Evolutionary conservation across 2,329 filamentous ascomycete species (phyloP), one percentile per base, ranked within the genome.

Genomic region (Epichloe typhina): DNA sequence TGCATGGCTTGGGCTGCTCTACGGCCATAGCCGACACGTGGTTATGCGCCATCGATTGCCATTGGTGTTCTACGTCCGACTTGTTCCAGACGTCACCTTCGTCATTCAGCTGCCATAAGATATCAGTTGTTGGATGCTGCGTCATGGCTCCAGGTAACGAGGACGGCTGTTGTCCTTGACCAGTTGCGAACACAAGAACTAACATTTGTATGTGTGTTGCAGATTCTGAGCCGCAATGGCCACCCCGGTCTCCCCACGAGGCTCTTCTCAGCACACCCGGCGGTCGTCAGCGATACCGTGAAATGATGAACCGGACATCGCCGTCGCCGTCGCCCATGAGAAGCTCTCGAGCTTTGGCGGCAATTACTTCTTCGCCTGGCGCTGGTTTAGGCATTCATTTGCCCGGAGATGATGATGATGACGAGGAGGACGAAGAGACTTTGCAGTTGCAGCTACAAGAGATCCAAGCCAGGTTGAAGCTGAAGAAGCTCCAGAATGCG

Each of bases 401-500:
- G 38, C 54, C 59, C 5, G 15, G 21, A 15, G 56, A 61, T 46
- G 61, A 59, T 11, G 63, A 61, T 26, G 61, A 62, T 26, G 62
- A 69, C 47, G 69, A 67, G 5, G 69, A 94, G 6, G 90, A 95
- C 58, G 91, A 96, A 65, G 90, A 97, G 71, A 94, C 82, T 1
- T 69, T 97, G 36, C 81, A 94, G 62, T 71, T 98, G 55, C 83
- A 95, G 64, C 72, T 97, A 5, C 83, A 90, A 56, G 88, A 87
- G 50, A 95, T 98, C 52, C 84, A 97, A 66, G 88, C 90, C 6
- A 83, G 85, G 53, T 69, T 97, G 49, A 93, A 84, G 66, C 68
- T 97, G 56, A 97, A 96, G 67, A 89, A 84, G 61, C 70, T 97
- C 13, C 86, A 93, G 64, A 83, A 83, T 62, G 67, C 66, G 46